A percentile compares a stretch with the other conserved stretches of the same genome.
phyloP scores from a whole-genome alignment of 768 basidiomycete species.

The Calocybe cyanea region DNA sequence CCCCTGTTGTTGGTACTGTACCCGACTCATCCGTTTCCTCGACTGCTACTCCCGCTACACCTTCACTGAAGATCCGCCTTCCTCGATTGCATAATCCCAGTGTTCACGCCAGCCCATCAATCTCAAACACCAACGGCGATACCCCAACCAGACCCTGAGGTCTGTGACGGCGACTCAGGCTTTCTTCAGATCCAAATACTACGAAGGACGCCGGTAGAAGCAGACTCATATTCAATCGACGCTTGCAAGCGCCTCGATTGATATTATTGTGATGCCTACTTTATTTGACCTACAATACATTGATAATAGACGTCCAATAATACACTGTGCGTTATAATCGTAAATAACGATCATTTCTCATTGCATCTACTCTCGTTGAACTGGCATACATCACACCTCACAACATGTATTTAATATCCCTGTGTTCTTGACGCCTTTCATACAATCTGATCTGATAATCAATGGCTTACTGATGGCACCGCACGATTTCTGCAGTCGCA shows the following conservation, averaged over 20 bases:
- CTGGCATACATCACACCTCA: too few relatives aligned
- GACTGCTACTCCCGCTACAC: slow-evolving; percentile 30
- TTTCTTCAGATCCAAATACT: too few relatives aligned
- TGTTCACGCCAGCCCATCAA: slow-evolving; percentile 16
- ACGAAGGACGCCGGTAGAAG: too few relatives aligned
- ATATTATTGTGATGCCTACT: not conserved
- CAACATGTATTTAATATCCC: too few relatives aligned
- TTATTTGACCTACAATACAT: slow-evolving; percentile 15
- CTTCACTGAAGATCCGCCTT: slow-evolving; percentile 54
- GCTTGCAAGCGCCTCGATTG: not conserved
- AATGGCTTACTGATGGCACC: too few relatives aligned
- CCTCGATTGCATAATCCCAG: slow-evolving; percentile 39
- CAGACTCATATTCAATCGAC: not conserved
- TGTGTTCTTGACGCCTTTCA: too few relatives aligned
- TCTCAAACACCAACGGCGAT: slow-evolving; percentile 21
- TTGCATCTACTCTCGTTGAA: too few relatives aligned
- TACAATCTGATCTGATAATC: too few relatives aligned
- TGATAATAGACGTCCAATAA: slow-evolving; percentile 10
- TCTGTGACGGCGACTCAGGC: not conserved
- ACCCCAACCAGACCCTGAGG: slow-evolving; percentile 23
- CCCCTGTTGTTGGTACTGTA: slow-evolving; percentile 12
- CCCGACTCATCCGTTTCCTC: slow-evolving; percentile 20
- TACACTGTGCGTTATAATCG: not conserved
- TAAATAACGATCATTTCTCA: too few relatives aligned
- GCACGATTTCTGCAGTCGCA: too few relatives aligned